phyloP scores from a whole-genome alignment of 2,329 filamentous ascomycete genomes.

The Teratosphaeria destructans region DNA sequence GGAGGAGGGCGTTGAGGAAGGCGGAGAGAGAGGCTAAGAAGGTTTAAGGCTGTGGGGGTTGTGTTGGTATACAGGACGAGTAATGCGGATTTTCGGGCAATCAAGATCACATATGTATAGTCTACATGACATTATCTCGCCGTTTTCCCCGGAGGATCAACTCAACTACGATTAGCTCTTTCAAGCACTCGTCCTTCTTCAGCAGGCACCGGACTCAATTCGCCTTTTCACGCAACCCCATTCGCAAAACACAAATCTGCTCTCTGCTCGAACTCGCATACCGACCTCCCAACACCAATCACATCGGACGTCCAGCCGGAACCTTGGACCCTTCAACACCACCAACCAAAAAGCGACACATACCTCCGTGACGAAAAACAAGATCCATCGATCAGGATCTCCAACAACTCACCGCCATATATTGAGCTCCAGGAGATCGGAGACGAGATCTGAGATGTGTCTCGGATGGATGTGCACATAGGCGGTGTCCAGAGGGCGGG shows the following conservation, averaged over 20 bases:
- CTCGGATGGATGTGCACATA: neutral
- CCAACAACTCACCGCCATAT: neutral
- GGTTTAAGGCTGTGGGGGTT: constrained; percentile 6
- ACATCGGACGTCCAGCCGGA: too few relatives aligned
- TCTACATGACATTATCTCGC: neutral
- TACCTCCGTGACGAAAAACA: neutral
- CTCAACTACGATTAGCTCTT: too few relatives aligned
- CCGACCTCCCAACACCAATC: too few relatives aligned
- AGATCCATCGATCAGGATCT: neutral
- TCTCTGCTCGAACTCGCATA: too few relatives aligned
- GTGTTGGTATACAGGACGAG: neutral
- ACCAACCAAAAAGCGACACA: neutral
- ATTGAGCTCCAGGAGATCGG: neutral
- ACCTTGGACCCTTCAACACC: too few relatives aligned
- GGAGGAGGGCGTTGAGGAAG: constrained; percentile 73
- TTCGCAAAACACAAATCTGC: too few relatives aligned
- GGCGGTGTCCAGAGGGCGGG: neutral
- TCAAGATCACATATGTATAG: neutral
- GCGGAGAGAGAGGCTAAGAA: constrained; percentile 73
- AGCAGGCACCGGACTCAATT: too few relatives aligned
- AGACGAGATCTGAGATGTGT: neutral
- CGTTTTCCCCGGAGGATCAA: too few relatives aligned
- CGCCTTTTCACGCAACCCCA: too few relatives aligned
- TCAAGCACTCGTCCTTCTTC: too few relatives aligned
- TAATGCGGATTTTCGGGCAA: neutral